Evolutionary conservation across 495 filamentous ascomycete species (phyloP).

Genomic region (Trypethelium eluteriae): DNA sequence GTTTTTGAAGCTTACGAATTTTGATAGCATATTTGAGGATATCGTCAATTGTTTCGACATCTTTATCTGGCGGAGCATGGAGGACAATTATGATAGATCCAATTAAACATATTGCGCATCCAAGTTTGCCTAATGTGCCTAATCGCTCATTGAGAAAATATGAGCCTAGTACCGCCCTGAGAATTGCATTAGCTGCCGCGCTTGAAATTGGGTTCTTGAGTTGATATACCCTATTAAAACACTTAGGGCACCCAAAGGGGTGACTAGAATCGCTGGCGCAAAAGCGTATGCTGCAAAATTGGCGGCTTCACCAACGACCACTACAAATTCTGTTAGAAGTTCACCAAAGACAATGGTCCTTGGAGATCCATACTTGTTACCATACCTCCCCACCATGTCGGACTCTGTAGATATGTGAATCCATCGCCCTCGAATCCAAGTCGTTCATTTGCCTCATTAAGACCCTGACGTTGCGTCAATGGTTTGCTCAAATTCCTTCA

Average conservation of each 20-base stretch:
- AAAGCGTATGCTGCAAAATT: conserved; percentile 98
- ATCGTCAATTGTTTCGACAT: conserved; percentile 77
- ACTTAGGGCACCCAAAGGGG: conserved; percentile 83
- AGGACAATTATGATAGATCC: conserved; percentile 96
- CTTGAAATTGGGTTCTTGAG: not conserved
- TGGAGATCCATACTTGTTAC: conserved; percentile 55
- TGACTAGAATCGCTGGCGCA: conserved; percentile 93
- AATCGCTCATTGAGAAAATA: conserved; percentile 88
- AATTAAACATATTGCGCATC: conserved; percentile 91
- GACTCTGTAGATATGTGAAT: conserved; percentile 83
- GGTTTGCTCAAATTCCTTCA: not conserved
- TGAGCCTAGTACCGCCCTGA: conserved; percentile 76
- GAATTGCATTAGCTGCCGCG: not conserved
- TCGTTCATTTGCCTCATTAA: conserved; percentile 78
- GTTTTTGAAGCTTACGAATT: conserved; percentile 55
- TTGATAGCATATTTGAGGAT: conserved; percentile 82
- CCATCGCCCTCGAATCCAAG: conserved; percentile 97
- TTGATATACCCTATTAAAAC: conserved; percentile 73
- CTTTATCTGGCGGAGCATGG: conserved; percentile 89
- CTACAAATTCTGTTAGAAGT: conserved; percentile 42
- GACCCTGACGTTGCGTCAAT: conserved; percentile 48
- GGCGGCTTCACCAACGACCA: conserved; percentile 77
- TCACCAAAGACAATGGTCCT: not conserved
- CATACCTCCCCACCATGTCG: conserved; percentile 93
- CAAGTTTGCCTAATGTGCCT: conserved; percentile 81